Evolutionary conservation across 305 asterid species (phyloP).

Genomic region (Fraxinus greggii): DNA sequence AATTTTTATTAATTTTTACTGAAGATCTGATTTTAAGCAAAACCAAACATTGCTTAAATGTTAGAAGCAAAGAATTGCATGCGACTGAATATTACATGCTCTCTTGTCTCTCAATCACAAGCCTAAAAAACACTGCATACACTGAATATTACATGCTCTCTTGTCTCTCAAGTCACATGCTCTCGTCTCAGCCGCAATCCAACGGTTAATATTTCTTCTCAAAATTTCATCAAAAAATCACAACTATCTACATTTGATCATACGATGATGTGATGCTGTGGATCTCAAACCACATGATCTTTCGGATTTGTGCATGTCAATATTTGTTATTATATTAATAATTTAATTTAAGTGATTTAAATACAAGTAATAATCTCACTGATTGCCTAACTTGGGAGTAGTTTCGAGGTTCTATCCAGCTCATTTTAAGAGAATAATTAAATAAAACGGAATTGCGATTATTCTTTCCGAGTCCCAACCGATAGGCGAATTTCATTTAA

Average conservation of each 20-base stretch:
- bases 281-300: not conserved
- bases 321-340: too few species aligned
- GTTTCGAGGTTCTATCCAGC: not conserved
- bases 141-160: not conserved
- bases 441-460: not conserved
- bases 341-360: too few species aligned
- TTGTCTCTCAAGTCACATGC: not conserved
- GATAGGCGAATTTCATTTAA: not conserved
- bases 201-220: not conserved
- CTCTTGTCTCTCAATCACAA: slow-evolving; percentile 5
- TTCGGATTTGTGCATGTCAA: not conserved
- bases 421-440: not conserved
- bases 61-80: slow-evolving; percentile 1
- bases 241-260: not conserved
- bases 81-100: slow-evolving; percentile 16
- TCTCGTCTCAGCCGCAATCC: slow-evolving; percentile 8
- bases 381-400: not conserved
- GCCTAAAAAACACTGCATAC: not conserved
- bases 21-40: too few species aligned
- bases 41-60: not conserved
- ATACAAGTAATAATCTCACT: not conserved
- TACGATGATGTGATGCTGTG: not conserved
- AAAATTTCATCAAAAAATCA: not conserved
- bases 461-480: not conserved
- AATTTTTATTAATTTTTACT: too few species aligned